Evolutionary conservation across 208 protist genomes (phyloP), one percentile per base, ranked within the genome.

Genomic region (Wallacemonas sp.): DNA sequence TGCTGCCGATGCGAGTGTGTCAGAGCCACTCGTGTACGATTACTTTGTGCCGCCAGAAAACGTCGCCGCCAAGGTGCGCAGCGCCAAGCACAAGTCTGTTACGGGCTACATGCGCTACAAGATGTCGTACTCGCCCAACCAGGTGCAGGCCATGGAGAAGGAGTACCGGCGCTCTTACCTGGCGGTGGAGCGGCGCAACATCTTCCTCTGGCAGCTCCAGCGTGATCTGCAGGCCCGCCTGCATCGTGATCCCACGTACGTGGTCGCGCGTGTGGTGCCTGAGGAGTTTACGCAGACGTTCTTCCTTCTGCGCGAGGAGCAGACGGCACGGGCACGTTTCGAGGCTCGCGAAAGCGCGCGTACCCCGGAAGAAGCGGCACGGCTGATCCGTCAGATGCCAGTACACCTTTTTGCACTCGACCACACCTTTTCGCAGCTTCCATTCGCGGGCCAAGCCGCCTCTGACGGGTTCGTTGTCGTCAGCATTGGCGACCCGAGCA

Each of bases 31-130:
- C 16, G 69, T 74, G 2, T 74, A 69, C 34, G 69, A 74, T 30
- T 74, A 74, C 55, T 74, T 74, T 36, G 46, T 74, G 4, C 55
- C 69, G 1, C 69, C 69, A 6, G 69, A 74, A 34, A 74, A 55
- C 38, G 61, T 62, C 11, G 39, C 58, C 9, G 44, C 39, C 8
- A 39, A 43, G 8, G 1, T 57, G 1, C 29, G n/a, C 1, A 11
- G 17, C 1, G 4, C 3, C 14, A 5, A 43, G 29, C 26, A 69
- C 19, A 21, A 27, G 9, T 52, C 19, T 32, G n/a, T 62, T 4
- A 30, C 67, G 54, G 36, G 54, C 27, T 16, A 49, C 3, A 17
- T 74, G n/a, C 36, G 33, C 4, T 24, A 58, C 1, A 62, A 41
- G n/a, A 38, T 34, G 14, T 57, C 12, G 9, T 46, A 44, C 48